A percentile compares a stretch with the other conserved stretches of the same genome.
These are phyloP conservation scores for Kodamaea nitidulidarum DNA, from an alignment of 805 yeast genomes.

Conservation along the genomic window DNA sequence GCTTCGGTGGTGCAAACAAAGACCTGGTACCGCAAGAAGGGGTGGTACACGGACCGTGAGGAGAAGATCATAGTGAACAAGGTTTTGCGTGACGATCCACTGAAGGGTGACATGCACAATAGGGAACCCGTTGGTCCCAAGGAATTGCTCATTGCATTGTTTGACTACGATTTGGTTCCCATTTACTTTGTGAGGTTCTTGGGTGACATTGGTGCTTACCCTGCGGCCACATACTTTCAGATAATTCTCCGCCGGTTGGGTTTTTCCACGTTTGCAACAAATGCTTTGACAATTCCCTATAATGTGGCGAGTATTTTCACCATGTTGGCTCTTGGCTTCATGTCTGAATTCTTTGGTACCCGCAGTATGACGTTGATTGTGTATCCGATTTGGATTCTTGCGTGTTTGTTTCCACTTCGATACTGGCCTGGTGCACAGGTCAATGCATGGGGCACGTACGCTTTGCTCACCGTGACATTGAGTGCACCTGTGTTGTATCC, in stretches of 20 bases:
- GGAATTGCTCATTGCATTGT: slow-evolving; percentile 18
- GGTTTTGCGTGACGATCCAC: slow-evolving; percentile 28
- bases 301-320: slow-evolving; percentile 23
- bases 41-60: slow-evolving; percentile 27
- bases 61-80: slow-evolving; percentile 27
- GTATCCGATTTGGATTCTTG: slow-evolving; percentile 17
- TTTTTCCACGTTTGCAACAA: slow-evolving; percentile 49
- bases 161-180: slow-evolving; percentile 28
- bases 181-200: slow-evolving; percentile 22
- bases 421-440: slow-evolving; percentile 43
- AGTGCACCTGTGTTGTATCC: slow-evolving; percentile 52
- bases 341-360: slow-evolving; percentile 22
- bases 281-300: slow-evolving; percentile 51
- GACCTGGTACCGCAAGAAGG: slow-evolving; percentile 19
- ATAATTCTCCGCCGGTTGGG: slow-evolving; percentile 34
- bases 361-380: slow-evolving; percentile 13
- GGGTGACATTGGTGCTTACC: slow-evolving; percentile 19
- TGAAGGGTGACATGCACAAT: slow-evolving; percentile 30
- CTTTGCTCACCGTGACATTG: slow-evolving; percentile 33
- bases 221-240: slow-evolving; percentile 13
- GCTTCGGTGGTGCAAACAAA: slow-evolving; percentile 42
- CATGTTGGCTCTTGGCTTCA: slow-evolving; percentile 20
- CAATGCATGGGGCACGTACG: slow-evolving; percentile 43
- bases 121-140: slow-evolving; percentile 21
- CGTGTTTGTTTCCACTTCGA: slow-evolving; percentile 24